Evolutionary conservation across 768 basidiomycete species (phyloP).

Genomic region (Lactarius trivialis): DNA sequence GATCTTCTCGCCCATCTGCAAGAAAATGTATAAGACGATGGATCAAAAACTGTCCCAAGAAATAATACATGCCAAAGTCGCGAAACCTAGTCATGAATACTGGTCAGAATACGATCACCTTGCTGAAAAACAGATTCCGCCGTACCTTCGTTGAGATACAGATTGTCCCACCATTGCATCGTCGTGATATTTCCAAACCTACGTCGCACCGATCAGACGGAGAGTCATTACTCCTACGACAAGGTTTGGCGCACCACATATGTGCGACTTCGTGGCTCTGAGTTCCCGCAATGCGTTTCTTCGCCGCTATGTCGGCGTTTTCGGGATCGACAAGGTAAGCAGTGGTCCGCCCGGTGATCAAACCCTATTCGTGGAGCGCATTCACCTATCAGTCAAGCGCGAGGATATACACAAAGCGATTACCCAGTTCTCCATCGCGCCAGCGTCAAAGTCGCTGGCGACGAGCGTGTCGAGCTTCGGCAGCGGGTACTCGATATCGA

Average conservation of each 20-base stretch:
- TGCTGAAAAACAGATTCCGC: background rate
- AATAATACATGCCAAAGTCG: conserved; percentile 50
- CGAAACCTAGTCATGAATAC: conserved; percentile 68
- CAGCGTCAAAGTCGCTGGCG: conserved; percentile 84
- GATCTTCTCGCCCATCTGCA: conserved; percentile 49
- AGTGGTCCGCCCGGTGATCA: conserved; percentile 84
- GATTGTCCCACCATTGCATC: conserved; percentile 89
- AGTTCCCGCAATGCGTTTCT: conserved; percentile 69
- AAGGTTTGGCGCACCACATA: conserved; percentile 49
- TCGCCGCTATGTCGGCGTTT: conserved; percentile 61
- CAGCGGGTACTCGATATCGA: conserved; percentile 87
- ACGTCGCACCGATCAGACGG: background rate
- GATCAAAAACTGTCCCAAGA: conserved; percentile 14
- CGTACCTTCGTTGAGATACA: conserved; percentile 86
- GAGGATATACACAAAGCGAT: background rate
- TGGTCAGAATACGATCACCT: conserved; percentile 4
- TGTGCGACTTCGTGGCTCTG: conserved; percentile 87
- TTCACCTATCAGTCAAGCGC: background rate
- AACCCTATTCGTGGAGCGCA: conserved; percentile 37
- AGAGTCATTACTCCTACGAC: background rate
- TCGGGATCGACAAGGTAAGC: conserved; percentile 77
- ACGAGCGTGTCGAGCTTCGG: conserved; percentile 94
- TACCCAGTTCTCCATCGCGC: conserved; percentile 90
- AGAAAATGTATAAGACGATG: conserved; percentile 6
- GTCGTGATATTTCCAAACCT: conserved; percentile 93